phyloP scores from a whole-genome alignment of 1,139 yeast genomes.

The Lodderomyces elongisporus region DNA sequence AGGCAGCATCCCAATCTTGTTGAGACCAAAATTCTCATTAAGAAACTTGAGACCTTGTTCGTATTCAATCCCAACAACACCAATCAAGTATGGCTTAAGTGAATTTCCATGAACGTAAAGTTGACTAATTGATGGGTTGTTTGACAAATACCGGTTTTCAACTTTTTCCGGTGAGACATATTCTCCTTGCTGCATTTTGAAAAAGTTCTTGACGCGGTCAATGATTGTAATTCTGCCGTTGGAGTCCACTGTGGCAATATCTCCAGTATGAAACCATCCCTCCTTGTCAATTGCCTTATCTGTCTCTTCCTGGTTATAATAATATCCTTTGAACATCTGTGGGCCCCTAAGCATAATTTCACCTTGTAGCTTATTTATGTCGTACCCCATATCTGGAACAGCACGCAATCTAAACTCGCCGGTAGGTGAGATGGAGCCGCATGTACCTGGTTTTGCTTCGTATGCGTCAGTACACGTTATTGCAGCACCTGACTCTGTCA shows the following conservation, averaged over 20 bases:
- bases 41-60: conserved; percentile 18
- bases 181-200: conserved; percentile 38
- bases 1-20: conserved; percentile 11
- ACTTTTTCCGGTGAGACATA: conserved; percentile 34
- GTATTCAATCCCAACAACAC: conserved; percentile 49
- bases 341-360: conserved; percentile 31
- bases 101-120: conserved; percentile 51
- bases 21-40: conserved; percentile 15
- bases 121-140: conserved; percentile 25
- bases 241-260: conserved; percentile 25
- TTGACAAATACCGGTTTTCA: conserved; percentile 28
- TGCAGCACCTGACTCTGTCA: conserved; percentile 37
- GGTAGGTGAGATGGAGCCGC: conserved; percentile 27
- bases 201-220: conserved; percentile 37
- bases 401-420: conserved; percentile 25
- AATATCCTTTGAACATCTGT: conserved; percentile 27
- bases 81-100: conserved; percentile 51
- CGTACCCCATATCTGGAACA: conserved; percentile 26
- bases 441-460: conserved; percentile 31
- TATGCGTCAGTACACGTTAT: conserved; percentile 20
- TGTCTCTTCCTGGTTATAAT: conserved; percentile 23
- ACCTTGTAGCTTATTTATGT: conserved; percentile 20
- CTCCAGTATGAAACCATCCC: conserved; percentile 39
- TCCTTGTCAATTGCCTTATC: conserved; percentile 16
- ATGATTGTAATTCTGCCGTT: conserved; percentile 26